A percentile compares a stretch with the other conserved stretches of the same genome.
phyloP scores from a whole-genome alignment of 2,329 filamentous ascomycete genomes.

The Cytospora chrysosperma region DNA sequence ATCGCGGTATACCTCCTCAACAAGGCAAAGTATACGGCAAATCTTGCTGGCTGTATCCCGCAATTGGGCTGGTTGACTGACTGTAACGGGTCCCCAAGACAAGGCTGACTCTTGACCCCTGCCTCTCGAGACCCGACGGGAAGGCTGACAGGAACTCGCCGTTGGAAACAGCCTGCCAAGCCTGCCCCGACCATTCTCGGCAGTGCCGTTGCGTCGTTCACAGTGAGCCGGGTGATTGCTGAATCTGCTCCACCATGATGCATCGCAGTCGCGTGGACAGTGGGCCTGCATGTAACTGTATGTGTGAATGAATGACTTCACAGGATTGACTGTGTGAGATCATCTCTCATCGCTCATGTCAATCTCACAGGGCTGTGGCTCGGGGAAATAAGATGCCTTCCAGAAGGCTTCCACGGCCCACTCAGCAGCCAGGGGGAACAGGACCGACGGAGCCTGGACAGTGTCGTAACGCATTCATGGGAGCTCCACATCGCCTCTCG shows the following conservation, averaged over 20 bases:
- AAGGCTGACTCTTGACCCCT: background rate
- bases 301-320: slow-evolving; percentile 15
- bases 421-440: slow-evolving; percentile 7
- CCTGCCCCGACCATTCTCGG: slow-evolving; percentile 4
- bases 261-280: slow-evolving; percentile 22
- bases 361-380: slow-evolving; percentile 11
- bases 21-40: background rate
- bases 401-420: slow-evolving; percentile 15
- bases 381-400: slow-evolving; percentile 1
- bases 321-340: slow-evolving; percentile 5
- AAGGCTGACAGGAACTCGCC: background rate
- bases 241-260: slow-evolving; percentile 10
- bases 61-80: background rate
- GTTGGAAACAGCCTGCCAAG: background rate
- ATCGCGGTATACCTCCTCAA: background rate
- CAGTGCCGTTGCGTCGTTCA: slow-evolving; percentile 13
- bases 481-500: slow-evolving; percentile 21
- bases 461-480: slow-evolving; percentile 2
- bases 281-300: slow-evolving; percentile 17
- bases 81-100: background rate
- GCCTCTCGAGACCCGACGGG: background rate
- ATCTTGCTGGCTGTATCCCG: background rate
- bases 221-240: background rate
- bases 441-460: slow-evolving; percentile 5
- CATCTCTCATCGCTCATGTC: background rate